A percentile compares a stretch with the other conserved stretches of the same genome.
Conservation (phyloP, 176 grass and related monocot genomes). For the Aegilops longissima region DNA sequence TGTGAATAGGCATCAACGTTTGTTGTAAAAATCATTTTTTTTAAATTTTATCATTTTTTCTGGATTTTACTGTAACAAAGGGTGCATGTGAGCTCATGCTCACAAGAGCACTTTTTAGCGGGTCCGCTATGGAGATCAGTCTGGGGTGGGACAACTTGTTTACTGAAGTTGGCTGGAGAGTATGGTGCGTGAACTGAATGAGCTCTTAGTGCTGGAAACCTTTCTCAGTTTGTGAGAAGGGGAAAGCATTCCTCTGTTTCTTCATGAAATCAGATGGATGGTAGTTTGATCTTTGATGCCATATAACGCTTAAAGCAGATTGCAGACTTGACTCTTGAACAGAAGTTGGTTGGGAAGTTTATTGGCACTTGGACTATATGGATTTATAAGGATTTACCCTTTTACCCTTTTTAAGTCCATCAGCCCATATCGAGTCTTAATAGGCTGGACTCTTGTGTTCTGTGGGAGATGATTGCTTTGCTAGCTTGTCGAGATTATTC, state of each 20-base stretch:
- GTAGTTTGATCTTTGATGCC: constrained; percentile 22
- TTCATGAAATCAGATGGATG: not conserved
- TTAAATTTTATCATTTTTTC: too few species aligned
- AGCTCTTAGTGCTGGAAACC: not conserved
- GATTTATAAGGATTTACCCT: constrained; percentile 7
- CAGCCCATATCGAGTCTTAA: not conserved
- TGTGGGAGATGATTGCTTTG: constrained; percentile 15
- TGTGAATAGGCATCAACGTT: too few species aligned
- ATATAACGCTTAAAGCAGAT: constrained; percentile 12
- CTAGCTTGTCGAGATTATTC: constrained; percentile 23
- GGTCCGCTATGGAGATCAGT: constrained; percentile 14
- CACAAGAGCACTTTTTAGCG: not conserved
- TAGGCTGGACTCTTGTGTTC: not conserved
- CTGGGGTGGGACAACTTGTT: not conserved
- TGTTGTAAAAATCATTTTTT: too few species aligned
- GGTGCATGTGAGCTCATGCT: too few species aligned
- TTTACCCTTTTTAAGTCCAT: not conserved
- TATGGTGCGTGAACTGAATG: not conserved
- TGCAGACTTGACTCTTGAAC: constrained; percentile 11
- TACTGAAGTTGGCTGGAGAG: not conserved
- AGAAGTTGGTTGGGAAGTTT: constrained; percentile 16
- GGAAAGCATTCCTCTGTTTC: not conserved
- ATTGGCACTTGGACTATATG: constrained; percentile 4
- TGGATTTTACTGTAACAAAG: too few species aligned
- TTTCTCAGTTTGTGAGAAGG: not conserved